phyloP scores from a whole-genome alignment of 306 rosid genomes.

The Malus sylvestris region DNA sequence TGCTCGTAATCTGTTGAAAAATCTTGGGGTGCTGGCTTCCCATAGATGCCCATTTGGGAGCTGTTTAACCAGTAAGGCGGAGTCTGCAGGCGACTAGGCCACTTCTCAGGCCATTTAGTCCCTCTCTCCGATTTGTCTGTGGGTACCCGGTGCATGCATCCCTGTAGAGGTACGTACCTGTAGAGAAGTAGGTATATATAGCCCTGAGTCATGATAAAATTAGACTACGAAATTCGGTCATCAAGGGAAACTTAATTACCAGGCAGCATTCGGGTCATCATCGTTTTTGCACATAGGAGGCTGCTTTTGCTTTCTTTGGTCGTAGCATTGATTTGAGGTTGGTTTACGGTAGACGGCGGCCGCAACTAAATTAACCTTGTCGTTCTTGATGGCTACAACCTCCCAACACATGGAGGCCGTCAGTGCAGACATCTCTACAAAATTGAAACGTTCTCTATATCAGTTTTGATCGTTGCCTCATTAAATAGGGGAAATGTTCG shows the following conservation, averaged over 20 bases:
- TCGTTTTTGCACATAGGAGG: slow-evolving; percentile 78
- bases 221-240: neutral
- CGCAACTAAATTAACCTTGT: slow-evolving; percentile 47
- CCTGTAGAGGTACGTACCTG: slow-evolving; percentile 84
- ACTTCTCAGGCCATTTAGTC: slow-evolving; percentile 58
- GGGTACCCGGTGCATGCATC: slow-evolving; percentile 76
- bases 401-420: slow-evolving; percentile 88
- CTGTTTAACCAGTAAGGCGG: slow-evolving; percentile 82
- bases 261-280: slow-evolving; percentile 87
- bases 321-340: slow-evolving; percentile 62
- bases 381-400: slow-evolving; percentile 71
- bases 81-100: slow-evolving; percentile 62
- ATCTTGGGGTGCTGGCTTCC: slow-evolving; percentile 85
- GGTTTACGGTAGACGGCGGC: slow-evolving; percentile 86
- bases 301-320: slow-evolving; percentile 47
- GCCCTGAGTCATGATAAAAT: neutral
- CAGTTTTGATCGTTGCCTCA: neutral
- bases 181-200: neutral
- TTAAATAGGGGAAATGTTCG: too few species aligned
- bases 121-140: slow-evolving; percentile 51
- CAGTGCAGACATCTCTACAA: slow-evolving; percentile 59
- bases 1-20: slow-evolving; percentile 63
- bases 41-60: slow-evolving; percentile 74
- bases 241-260: slow-evolving; percentile 26
- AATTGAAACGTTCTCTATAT: neutral